Conservation (phyloP, 805 yeast species). For the Blastobotrys peoriensis region DNA sequence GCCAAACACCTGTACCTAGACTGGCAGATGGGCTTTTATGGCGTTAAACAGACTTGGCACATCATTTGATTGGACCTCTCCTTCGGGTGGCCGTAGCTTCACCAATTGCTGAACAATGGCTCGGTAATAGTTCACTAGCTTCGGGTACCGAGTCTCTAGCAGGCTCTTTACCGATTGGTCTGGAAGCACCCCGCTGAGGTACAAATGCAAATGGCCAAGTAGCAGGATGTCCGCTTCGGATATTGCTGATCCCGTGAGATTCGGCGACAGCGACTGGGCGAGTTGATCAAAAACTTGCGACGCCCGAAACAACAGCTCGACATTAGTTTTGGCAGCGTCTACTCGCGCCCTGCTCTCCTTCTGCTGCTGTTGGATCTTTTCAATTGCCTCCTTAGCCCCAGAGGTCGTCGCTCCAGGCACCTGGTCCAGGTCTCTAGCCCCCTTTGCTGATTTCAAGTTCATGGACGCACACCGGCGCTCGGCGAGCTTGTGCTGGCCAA, state of each 20-base stretch:
- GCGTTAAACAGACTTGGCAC: conserved; percentile 11
- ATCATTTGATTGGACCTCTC: not conserved
- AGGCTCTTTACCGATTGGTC: conserved; percentile 12
- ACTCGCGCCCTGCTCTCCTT: not conserved
- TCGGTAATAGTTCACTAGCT: conserved; percentile 6
- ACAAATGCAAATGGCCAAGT: conserved; percentile 16
- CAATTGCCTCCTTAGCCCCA: not conserved
- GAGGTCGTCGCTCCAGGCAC: not conserved
- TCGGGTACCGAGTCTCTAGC: conserved; percentile 13
- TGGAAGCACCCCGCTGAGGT: conserved; percentile 12
- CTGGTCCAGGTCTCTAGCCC: not conserved
- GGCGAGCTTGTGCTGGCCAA: conserved; percentile 24
- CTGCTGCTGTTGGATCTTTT: conserved; percentile 1
- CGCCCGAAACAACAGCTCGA: conserved; percentile 10
- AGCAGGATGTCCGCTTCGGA: conserved; percentile 16
- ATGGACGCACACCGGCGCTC: conserved; percentile 10
- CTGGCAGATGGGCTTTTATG: too few species aligned
- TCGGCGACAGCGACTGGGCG: not conserved
- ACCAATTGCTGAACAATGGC: not conserved
- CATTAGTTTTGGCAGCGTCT: conserved; percentile 12
- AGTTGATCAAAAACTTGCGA: conserved; percentile 6
- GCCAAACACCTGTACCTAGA: too few species aligned
- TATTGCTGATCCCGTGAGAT: not conserved
- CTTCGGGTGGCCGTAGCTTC: not conserved
- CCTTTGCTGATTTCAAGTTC: conserved; percentile 6